phyloP scores from a whole-genome alignment of 306 rosid genomes.

The Fagus crenata region DNA sequence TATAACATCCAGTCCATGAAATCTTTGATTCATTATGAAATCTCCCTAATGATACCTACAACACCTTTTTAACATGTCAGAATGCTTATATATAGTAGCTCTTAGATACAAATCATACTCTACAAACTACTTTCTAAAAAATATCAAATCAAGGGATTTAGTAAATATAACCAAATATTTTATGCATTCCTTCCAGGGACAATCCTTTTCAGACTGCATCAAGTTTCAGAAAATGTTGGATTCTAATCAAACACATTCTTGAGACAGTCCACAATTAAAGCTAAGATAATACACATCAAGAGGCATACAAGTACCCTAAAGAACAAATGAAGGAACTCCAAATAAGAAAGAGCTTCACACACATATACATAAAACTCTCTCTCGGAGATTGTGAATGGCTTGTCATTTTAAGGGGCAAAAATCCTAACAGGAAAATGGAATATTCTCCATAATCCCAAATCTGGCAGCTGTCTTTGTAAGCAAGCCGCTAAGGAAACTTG shows the following conservation, averaged over 20 bases:
- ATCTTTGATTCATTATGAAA: background rate
- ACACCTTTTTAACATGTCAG: too few species aligned
- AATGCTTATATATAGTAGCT: too few species aligned
- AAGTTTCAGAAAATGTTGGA: constrained; percentile 32
- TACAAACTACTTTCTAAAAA: too few species aligned
- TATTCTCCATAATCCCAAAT: constrained; percentile 9
- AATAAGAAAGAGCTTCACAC: constrained; percentile 19
- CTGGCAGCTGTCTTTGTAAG: constrained; percentile 23
- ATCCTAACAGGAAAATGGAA: constrained; percentile 24
- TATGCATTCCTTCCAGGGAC: constrained; percentile 6
- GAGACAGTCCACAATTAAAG: constrained; percentile 21
- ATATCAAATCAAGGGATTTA: background rate
- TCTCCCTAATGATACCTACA: background rate
- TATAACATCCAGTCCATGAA: background rate
- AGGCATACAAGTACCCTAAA: constrained; percentile 11
- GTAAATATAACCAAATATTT: constrained; percentile 8
- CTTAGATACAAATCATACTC: too few species aligned
- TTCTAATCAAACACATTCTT: constrained; percentile 26
- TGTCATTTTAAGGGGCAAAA: constrained; percentile 15
- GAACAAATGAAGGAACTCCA: constrained; percentile 14
- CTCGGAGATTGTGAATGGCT: constrained; percentile 5
- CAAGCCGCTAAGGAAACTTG: constrained; percentile 3
- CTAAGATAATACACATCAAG: constrained; percentile 13
- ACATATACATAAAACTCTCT: constrained; percentile 23
- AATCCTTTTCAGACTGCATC: constrained; percentile 14